These are phyloP conservation scores for Beta vulgaris DNA, from an alignment of 148 eudicot species.

Conservation along the genomic window DNA sequence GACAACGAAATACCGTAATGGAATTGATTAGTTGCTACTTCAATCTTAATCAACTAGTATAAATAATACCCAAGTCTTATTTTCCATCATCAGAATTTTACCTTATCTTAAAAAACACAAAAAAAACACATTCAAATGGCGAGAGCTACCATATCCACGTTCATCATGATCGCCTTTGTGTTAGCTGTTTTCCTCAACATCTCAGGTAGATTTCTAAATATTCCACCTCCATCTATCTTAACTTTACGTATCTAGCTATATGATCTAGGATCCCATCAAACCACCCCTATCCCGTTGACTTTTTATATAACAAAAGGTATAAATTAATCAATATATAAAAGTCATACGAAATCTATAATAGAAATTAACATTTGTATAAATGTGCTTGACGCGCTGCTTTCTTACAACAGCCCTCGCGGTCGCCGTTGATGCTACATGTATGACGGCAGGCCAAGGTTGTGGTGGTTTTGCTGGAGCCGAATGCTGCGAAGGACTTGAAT, in stretches of 20 bases:
- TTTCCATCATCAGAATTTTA: neutral
- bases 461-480: neutral
- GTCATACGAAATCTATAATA: too few relatives aligned
- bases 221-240: too few relatives aligned
- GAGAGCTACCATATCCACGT: neutral
- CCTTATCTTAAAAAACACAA: too few relatives aligned
- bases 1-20: neutral
- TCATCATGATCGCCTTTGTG: neutral
- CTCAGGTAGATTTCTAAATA: neutral
- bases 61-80: neutral
- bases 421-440: neutral
- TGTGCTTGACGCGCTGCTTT: neutral
- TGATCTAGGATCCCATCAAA: too few relatives aligned
- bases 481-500: neutral
- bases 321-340: too few relatives aligned
- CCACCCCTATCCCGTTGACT: too few relatives aligned
- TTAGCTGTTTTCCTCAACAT: neutral
- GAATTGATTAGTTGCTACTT: neutral
- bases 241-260: too few relatives aligned
- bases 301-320: too few relatives aligned
- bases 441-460: neutral
- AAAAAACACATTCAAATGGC: neutral
- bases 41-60: neutral
- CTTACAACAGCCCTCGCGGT: neutral
- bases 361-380: too few relatives aligned